Evolutionary conservation across 257 asterid genomes (phyloP), one percentile per base, ranked within the genome.

Genomic region (Solanum virginianum): DNA sequence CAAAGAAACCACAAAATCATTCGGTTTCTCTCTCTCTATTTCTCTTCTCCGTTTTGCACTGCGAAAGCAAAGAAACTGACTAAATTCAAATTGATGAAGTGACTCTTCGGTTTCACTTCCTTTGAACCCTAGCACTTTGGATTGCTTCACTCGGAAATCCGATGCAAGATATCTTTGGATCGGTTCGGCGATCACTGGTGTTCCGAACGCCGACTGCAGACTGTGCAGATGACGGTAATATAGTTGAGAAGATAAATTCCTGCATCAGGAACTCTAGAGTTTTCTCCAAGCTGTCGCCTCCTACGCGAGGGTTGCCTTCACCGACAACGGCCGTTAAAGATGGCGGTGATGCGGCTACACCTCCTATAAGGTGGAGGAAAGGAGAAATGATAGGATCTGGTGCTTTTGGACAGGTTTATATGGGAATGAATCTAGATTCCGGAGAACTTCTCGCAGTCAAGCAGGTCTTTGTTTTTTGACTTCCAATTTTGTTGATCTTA

Each of bases 351-450:
- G 83, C 83, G 26, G 65, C 83, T 79, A 39, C 89, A 63, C 84
- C 93, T 39, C 89, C 88, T 87, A 97, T 97, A 88, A 93, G 98
- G 85, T 97, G 98, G 99, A 90, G 98, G 90, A 95, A 91, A 86
- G 98, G 98, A 84, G 98, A 95, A 83, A 84, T 95, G 89, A 96
- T 96, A 74, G 99, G 99, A 2, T 92, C 97, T 70, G 99, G 99
- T 60, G 99, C 99, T 60, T 96, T 96, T 88, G 99, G 99, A 32
- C 92, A 98, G 91, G 99, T 96, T 65, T 92, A 92, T 89, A 96
- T 96, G 99, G 99, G 99, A 87, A 95, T 95, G 99, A 94, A 95
- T 90, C 92, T 95, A 71, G 98, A 95, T 88, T 96, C 98, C 2
- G 99, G 99, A 15, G 98, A 96, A 89, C 85, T 96, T 85, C 91